phyloP scores from a whole-genome alignment of 2,329 filamentous ascomycete species.

The Graphilbum sp. region DNA sequence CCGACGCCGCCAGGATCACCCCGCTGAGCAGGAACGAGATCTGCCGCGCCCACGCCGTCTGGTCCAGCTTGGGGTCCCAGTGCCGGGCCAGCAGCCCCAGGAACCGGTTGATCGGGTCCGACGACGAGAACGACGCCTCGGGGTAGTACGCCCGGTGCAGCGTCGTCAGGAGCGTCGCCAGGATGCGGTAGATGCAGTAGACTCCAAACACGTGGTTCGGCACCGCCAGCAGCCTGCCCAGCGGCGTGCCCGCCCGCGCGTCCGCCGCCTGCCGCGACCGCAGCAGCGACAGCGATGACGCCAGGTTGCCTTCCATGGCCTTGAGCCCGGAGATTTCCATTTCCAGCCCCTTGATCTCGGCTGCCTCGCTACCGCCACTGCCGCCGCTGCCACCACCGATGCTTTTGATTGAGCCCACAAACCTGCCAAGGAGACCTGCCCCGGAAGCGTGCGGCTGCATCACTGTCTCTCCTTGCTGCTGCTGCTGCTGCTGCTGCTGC shows the following conservation, averaged over 20 bases:
- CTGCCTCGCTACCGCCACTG: conserved; percentile 37
- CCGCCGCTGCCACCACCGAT: conserved; percentile 39
- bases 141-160: conserved; percentile 40
- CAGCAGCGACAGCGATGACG: conserved; percentile 46
- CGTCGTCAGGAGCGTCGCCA: conserved; percentile 53
- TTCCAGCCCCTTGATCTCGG: conserved; percentile 48
- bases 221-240: conserved; percentile 47
- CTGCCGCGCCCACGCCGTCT: conserved; percentile 67
- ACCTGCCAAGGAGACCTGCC: conserved; percentile 51
- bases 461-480: conserved; percentile 14
- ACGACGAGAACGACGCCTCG: conserved; percentile 41
- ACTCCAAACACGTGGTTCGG: conserved; percentile 54
- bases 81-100: conserved; percentile 67
- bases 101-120: conserved; percentile 72
- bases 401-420: conserved; percentile 41
- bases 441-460: conserved; percentile 16
- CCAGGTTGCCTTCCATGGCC: conserved; percentile 59
- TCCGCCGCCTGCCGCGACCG: conserved; percentile 46
- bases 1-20: conserved; percentile 65
- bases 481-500: conserved; percentile 4
- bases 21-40: conserved; percentile 74
- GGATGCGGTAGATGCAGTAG: conserved; percentile 74
- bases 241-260: conserved; percentile 46
- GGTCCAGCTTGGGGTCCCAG: conserved; percentile 70
- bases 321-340: conserved; percentile 67